Percentiles rank a stretch among this genome's conserved stretches.
Evolutionary conservation across 352 stramenopile species (phyloP).

Genomic region (Phytophthora ohioensis): DNA sequence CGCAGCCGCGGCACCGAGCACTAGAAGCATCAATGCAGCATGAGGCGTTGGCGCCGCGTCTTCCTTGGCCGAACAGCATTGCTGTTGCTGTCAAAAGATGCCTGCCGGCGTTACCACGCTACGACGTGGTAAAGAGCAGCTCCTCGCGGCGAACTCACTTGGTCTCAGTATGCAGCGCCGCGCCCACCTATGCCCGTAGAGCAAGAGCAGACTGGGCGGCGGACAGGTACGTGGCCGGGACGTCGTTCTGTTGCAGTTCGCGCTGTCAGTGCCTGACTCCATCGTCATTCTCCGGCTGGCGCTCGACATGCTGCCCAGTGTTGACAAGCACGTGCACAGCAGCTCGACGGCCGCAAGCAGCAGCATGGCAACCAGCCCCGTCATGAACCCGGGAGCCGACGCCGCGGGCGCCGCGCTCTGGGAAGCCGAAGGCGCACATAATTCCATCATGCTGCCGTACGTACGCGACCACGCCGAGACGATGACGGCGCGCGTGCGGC

Average conservation of each 20-base stretch:
- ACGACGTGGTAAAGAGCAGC: constrained; percentile 18
- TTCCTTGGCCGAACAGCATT: not conserved
- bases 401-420: constrained; percentile 52
- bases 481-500: constrained; percentile 50
- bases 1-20: not conserved
- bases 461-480: constrained; percentile 58
- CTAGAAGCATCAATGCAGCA: not conserved
- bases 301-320: constrained; percentile 20
- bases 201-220: constrained; percentile 15
- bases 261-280: constrained; percentile 18
- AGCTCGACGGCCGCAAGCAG: constrained; percentile 27
- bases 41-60: constrained; percentile 11
- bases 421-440: constrained; percentile 38
- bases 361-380: constrained; percentile 25
- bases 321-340: constrained; percentile 31
- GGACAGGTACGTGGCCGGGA: not conserved
- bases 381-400: constrained; percentile 29
- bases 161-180: constrained; percentile 3
- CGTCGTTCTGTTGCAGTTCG: constrained; percentile 28
- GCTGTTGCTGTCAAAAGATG: constrained; percentile 5
- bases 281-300: constrained; percentile 20
- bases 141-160: constrained; percentile 2
- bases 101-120: not conserved
- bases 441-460: constrained; percentile 65
- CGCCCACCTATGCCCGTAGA: constrained; percentile 14